Evolutionary conservation across 1,284 basidiomycete genomes (phyloP), one percentile per base, ranked within the genome.

Genomic region (Moesziomyces aphidis): DNA sequence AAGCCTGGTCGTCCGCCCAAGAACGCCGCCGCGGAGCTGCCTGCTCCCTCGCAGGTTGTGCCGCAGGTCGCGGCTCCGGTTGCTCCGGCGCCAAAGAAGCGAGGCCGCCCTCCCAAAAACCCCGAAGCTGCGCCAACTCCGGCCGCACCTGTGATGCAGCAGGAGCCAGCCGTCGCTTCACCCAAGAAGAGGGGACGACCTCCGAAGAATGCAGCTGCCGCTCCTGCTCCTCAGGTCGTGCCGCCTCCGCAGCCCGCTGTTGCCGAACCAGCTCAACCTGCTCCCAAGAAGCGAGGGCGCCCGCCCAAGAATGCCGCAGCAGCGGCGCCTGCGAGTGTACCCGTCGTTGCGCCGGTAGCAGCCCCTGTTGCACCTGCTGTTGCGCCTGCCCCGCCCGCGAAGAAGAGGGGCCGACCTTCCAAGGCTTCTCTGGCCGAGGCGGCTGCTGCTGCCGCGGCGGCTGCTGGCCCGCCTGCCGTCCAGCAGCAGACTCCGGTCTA

Each of bases 321-420:
- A 17, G 49, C 58, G 11, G 55, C 55, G n/a, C 39, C 39, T 15
- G 39, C 39, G 39, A 42, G 15, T 5, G 39, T 19, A 7, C 39
- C 39, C 7, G 39, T 42, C 6, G 36, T 50, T 46, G 50, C 43
- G 39, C 51, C 47, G 23, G 43, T 42, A 42, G 17, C 39, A 19
- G 39, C 45, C 19, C 43, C 50, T 1, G 36, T 44, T 45, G 53
- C 52, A 23, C 11, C 53, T 19, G 49, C 22, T 46, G 21, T 31
- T 10, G 47, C 55, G 21, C 49, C 48, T 15, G 64, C 34, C n/a
- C 45, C 50, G 24, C 50, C 28, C 7, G 17, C 52, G 15, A 66
- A 57, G 51, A 71, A 71, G 68, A 53, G 68, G 8, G 68, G 68
- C 5, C 68, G 68, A 17, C 68, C 68, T n/a, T 64, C 61, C 3